Conservation (phyloP, 495 filamentous ascomycete species). For the Elasticomyces elasticus region DNA sequence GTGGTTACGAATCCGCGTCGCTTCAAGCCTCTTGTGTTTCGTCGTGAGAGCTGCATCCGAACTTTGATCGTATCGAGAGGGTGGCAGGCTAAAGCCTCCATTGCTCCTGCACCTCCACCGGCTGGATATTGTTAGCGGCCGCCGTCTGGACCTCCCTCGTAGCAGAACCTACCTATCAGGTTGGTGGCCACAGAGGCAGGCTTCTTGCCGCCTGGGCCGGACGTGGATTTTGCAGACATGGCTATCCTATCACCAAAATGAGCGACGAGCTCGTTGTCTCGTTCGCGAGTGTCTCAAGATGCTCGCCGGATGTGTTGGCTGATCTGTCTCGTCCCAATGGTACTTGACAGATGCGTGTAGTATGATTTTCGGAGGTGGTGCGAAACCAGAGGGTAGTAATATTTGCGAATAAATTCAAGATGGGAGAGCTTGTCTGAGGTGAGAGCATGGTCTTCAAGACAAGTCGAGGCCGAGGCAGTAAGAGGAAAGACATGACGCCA, state of each 20-base stretch:
- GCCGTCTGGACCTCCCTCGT: neutral
- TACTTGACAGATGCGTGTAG: no score
- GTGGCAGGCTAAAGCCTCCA: constrained; percentile 96
- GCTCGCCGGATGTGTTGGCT: neutral
- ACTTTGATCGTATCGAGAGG: constrained; percentile 99
- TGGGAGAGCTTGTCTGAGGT: neutral
- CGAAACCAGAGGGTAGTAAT: no score
- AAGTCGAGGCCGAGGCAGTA: constrained; percentile 4
- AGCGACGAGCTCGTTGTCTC: neutral
- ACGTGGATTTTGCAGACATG: constrained; percentile 56
- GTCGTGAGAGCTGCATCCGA: constrained; percentile 93
- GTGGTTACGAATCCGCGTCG: constrained; percentile 81
- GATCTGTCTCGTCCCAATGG: no score
- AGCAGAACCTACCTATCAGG: constrained; percentile 64
- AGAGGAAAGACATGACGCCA: neutral
- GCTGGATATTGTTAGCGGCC: constrained; percentile 42
- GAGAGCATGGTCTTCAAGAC: neutral
- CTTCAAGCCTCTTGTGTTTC: constrained; percentile 71
- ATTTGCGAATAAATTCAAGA: no score
- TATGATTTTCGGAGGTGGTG: no score
- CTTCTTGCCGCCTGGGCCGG: constrained; percentile 61
- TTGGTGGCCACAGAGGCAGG: constrained; percentile 82
- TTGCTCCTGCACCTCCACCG: constrained; percentile 96
- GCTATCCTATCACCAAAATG: constrained; percentile 3
- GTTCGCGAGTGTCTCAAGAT: no score